Percentiles rank a stretch among this genome's conserved stretches.
Evolutionary conservation across 805 yeast species (phyloP).

Genomic region (Candida maltosa): DNA sequence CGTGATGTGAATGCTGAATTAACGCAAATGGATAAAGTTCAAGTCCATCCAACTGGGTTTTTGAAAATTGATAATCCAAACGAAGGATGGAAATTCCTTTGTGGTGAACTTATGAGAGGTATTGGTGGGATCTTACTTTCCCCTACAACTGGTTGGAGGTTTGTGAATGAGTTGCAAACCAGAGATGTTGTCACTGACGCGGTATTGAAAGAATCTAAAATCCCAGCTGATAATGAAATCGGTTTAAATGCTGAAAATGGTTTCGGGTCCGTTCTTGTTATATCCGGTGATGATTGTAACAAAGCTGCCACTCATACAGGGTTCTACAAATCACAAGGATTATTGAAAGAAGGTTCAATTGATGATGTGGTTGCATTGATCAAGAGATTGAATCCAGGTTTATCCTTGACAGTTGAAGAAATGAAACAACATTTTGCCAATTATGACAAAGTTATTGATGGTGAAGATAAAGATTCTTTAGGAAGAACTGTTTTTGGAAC

Average conservation of each 20-base stretch:
- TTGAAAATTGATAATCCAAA: constrained; percentile 37
- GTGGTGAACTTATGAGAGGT: constrained; percentile 61
- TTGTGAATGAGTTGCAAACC: constrained; percentile 51
- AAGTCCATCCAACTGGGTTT: constrained; percentile 64
- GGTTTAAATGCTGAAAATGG: constrained; percentile 1
- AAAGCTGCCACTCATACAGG: constrained; percentile 48
- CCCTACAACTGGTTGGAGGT: constrained; percentile 43
- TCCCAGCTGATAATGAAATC: constrained; percentile 7
- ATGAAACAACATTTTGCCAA: constrained; percentile 14
- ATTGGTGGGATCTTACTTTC: constrained; percentile 54
- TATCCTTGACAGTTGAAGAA: constrained; percentile 6
- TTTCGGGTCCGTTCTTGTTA: constrained; percentile 19
- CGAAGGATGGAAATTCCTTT: constrained; percentile 49
- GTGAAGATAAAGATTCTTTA: constrained; percentile 22
- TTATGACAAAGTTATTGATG: constrained; percentile 9
- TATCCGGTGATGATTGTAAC: constrained; percentile 43
- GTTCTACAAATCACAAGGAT: constrained; percentile 37
- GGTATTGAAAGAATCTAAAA: constrained; percentile 26
- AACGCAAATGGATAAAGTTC: constrained; percentile 57
- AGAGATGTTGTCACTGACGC: constrained; percentile 51
- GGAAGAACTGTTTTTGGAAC: constrained; percentile 31
- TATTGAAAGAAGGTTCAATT: constrained; percentile 22
- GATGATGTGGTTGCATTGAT: constrained; percentile 14
- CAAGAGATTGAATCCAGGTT: constrained; percentile 12
- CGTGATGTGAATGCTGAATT: constrained; percentile 43